A percentile compares a stretch with the other conserved stretches of the same genome.
Conservation (phyloP, 2,329 filamentous ascomycete species). For the Colletotrichum sublineola region DNA sequence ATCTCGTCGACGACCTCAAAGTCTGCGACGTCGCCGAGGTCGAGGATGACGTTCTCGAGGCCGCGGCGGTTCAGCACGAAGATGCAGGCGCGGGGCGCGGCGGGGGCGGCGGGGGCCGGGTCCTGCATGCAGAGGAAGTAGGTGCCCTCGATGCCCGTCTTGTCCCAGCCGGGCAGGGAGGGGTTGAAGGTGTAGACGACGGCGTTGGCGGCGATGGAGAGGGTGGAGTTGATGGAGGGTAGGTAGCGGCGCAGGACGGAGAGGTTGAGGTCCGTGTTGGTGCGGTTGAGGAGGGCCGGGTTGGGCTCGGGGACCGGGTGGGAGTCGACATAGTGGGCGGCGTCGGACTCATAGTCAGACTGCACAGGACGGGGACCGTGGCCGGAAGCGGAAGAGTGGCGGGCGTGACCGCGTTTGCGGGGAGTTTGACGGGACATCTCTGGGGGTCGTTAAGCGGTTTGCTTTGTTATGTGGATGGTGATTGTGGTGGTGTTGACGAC, state of each 20-base stretch:
- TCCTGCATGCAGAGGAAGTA: slow-evolving; percentile 85
- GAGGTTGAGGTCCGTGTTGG: slow-evolving; percentile 90
- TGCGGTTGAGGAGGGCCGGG: slow-evolving; percentile 71
- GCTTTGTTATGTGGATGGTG: slow-evolving; percentile 40
- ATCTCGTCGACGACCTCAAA: slow-evolving; percentile 73
- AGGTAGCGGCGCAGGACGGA: slow-evolving; percentile 86
- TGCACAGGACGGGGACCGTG: slow-evolving; percentile 48
- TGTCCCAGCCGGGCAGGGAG: slow-evolving; percentile 80
- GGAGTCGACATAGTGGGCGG: slow-evolving; percentile 61
- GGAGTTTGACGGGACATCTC: slow-evolving; percentile 61
- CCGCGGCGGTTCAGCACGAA: slow-evolving; percentile 81
- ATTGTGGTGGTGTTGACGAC: slow-evolving; percentile 19
- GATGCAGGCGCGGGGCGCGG: slow-evolving; percentile 65
- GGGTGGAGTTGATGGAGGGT: slow-evolving; percentile 78
- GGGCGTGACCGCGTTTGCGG: slow-evolving; percentile 55
- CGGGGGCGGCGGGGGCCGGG: slow-evolving; percentile 54
- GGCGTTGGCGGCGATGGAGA: slow-evolving; percentile 86
- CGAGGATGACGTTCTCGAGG: slow-evolving; percentile 77
- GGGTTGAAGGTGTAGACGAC: slow-evolving; percentile 86
- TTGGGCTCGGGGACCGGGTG: slow-evolving; percentile 56
- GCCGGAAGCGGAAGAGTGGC: slow-evolving; percentile 57
- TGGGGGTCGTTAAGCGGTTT: background rate
- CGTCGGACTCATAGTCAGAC: slow-evolving; percentile 78
- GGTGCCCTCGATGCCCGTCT: slow-evolving; percentile 86
- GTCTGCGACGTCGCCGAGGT: slow-evolving; percentile 70